Evolutionary conservation across 2,329 filamentous ascomycete species (phyloP).

Genomic region (Tetracladium maxilliforme): DNA sequence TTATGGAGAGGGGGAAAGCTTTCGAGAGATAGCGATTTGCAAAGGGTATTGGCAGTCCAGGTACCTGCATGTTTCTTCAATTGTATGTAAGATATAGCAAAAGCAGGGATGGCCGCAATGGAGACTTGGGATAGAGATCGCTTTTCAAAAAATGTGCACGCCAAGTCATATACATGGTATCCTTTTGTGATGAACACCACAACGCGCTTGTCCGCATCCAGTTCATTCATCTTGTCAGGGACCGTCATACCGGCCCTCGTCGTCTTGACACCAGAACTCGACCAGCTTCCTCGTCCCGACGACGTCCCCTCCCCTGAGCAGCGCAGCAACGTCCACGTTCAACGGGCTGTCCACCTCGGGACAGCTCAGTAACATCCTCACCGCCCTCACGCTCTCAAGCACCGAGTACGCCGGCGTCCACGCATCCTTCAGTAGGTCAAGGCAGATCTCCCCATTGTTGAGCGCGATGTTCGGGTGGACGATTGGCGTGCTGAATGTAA

Average conservation of each 20-base stretch:
- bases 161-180: too few species aligned
- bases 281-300: conserved; percentile 57
- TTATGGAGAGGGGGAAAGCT: too few species aligned
- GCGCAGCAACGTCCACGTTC: conserved; percentile 63
- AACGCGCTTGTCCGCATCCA: too few species aligned
- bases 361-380: conserved; percentile 53
- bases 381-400: conserved; percentile 54
- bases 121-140: too few species aligned
- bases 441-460: conserved; percentile 76
- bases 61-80: too few species aligned
- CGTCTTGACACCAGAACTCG: conserved; percentile 56
- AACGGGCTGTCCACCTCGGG: conserved; percentile 63
- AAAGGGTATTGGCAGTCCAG: too few species aligned
- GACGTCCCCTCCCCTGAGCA: conserved; percentile 53
- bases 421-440: conserved; percentile 65
- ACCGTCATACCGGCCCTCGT: conserved; percentile 32
- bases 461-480: conserved; percentile 69
- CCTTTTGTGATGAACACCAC: too few species aligned
- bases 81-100: too few species aligned
- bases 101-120: too few species aligned
- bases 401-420: conserved; percentile 86
- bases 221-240: conserved; percentile 8
- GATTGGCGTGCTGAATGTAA: conserved; percentile 71
- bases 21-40: too few species aligned
- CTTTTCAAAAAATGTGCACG: too few species aligned